Evolutionary conservation across 169 alveolate genomes (phyloP).

Genomic region (Cryptosporidium canis): DNA sequence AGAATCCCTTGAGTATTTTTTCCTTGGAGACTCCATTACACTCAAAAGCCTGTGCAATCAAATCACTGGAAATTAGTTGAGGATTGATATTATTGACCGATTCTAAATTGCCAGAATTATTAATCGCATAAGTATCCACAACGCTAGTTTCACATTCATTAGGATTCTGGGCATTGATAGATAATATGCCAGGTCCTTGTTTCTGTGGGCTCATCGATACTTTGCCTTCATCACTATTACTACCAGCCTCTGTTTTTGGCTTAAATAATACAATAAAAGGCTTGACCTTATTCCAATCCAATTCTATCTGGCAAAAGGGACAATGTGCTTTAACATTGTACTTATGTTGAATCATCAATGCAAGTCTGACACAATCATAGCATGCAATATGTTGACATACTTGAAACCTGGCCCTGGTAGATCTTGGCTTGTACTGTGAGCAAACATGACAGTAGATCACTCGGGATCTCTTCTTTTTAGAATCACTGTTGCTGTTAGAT

Average conservation of each 20-base stretch:
- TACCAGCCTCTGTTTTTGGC: conserved; percentile 13
- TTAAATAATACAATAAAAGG: conserved; percentile 67
- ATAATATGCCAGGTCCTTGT: not conserved
- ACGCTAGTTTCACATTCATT: not conserved
- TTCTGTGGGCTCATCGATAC: not conserved
- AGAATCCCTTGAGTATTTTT: conserved; percentile 41
- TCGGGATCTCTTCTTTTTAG: conserved; percentile 61
- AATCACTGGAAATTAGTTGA: conserved; percentile 14
- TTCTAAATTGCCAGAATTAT: not conserved
- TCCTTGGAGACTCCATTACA: conserved; percentile 46
- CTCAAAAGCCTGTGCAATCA: conserved; percentile 45
- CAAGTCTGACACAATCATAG: conserved; percentile 69
- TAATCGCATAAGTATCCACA: not conserved
- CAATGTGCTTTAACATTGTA: conserved; percentile 58
- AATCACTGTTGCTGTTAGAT: not conserved
- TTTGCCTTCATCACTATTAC: not conserved
- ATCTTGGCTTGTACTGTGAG: conserved; percentile 65
- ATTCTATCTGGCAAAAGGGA: conserved; percentile 56
- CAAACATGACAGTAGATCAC: conserved; percentile 68
- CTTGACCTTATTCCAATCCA: conserved; percentile 69
- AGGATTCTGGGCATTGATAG: not conserved
- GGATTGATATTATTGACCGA: not conserved
- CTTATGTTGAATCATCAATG: conserved; percentile 52
- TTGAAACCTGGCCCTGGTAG: conserved; percentile 67
- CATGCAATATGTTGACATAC: conserved; percentile 71